These are phyloP conservation scores for Cercospora citrullina DNA, from an alignment of 2,329 filamentous ascomycete species.

Conservation along the genomic window DNA sequence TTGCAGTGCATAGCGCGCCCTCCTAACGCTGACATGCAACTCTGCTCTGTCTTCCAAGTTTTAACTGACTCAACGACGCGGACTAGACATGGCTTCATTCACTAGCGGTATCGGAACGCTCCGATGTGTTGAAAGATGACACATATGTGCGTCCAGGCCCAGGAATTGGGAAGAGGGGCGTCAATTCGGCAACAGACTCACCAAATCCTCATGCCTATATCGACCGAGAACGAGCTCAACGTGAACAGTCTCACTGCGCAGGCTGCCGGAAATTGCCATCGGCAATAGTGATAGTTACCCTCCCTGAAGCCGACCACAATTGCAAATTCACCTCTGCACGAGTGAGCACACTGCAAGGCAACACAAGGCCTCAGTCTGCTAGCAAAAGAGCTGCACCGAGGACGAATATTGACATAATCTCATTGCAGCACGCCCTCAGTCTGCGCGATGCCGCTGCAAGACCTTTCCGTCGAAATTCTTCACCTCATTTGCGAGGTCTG, in stretches of 20 bases:
- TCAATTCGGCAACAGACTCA: not conserved
- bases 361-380: not conserved
- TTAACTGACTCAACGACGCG: not conserved
- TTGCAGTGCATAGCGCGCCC: not conserved
- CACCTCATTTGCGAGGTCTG: slow-evolving; percentile 11
- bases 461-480: slow-evolving; percentile 3
- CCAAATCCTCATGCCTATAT: not conserved
- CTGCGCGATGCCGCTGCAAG: not conserved
- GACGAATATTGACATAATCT: not conserved
- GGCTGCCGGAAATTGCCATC: not conserved
- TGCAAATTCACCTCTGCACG: not conserved
- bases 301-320: not conserved
- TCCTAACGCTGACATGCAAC: not conserved
- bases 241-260: not conserved
- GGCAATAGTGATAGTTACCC: not conserved
- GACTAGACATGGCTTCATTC: not conserved
- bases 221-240: not conserved
- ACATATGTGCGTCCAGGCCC: not conserved
- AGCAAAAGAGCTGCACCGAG: not conserved
- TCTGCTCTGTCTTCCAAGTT: not conserved
- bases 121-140: not conserved
- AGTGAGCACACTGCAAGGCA: not conserved
- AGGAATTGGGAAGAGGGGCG: not conserved
- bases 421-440: not conserved
- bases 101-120: not conserved